Base-by-base conservation (phyloP, 1,139 yeast species). In the Suhomyces chickasaworum region DNA sequence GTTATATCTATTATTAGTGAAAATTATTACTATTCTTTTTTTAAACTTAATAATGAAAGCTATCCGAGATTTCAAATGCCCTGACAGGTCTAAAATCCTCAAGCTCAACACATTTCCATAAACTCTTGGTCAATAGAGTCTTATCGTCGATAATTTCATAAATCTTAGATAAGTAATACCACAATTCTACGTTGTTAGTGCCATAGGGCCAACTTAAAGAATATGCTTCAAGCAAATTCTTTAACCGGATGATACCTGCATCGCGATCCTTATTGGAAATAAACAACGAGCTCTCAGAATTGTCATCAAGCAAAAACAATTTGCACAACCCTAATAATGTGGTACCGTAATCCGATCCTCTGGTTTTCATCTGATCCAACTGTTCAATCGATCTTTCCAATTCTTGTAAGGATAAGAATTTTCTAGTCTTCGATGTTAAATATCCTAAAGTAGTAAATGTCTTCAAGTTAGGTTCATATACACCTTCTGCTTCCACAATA, bases 51-150 rank as follows among this genome's bases (percentile, higher is more conserved):
- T 42, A 51, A 17, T 36, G 38, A 32, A 42, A 52, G 13, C 54
- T 58, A 37, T 63, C 66, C 46, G 71, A 63, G 12, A 61, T 58
- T 34, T 57, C 59, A 49, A 65, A 71, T 15, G 61, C 59, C 50
- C 95, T 73, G 21, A 86, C 86, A 1, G 91, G 88, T 43, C 87
- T 71, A 21, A 64, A 60, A 55, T 84, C 89, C 57, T 86, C 93
- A 53, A 86, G 71, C 52, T 80, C 83, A 17, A 88, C 78, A 59
- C 89, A 78, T 57, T 71, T 78, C 84, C 91, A 81, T 52, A 87
- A 69, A 23, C 86, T 75, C 42, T 71, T 62, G 22, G 78, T 77
- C 48, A 83, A 73, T 46, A 78, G 70, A 2, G 72, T 66, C 47
- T 69, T 71, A 57, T 86, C 89, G 38, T 80, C 85, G 39, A 81